Conservation (phyloP, 805 yeast species). For the Metschnikowia dekortorum region DNA sequence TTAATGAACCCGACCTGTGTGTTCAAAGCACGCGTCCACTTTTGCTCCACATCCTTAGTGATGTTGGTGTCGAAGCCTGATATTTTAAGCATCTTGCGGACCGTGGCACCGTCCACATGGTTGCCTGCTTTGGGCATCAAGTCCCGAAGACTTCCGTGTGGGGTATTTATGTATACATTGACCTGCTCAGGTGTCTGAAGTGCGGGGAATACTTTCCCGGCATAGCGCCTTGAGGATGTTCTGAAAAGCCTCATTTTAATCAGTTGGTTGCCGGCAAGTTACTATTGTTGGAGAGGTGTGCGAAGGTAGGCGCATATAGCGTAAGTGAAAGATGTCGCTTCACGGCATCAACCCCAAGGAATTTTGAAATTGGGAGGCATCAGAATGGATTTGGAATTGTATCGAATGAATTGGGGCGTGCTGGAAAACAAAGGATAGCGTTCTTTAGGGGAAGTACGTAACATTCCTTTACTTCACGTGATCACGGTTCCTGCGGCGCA, state of each 20-base stretch:
- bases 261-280: background rate
- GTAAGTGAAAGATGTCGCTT: background rate
- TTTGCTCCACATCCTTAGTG: constrained; percentile 21
- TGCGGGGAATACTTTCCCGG: constrained; percentile 5
- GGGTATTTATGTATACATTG: constrained; percentile 5
- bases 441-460: background rate
- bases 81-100: constrained; percentile 37
- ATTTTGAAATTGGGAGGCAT: background rate
- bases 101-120: constrained; percentile 15
- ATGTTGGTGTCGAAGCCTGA: constrained; percentile 44
- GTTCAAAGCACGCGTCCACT: constrained; percentile 32
- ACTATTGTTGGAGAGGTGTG: background rate
- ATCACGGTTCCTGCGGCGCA: background rate
- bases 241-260: constrained; percentile 5
- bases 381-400: background rate
- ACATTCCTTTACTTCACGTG: background rate
- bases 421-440: background rate
- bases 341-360: background rate
- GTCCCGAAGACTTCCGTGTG: constrained; percentile 14
- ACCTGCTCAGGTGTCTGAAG: constrained; percentile 7
- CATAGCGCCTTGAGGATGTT: background rate
- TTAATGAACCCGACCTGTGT: constrained; percentile 50
- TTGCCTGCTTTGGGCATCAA: constrained; percentile 13
- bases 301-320: background rate
- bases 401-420: background rate